Conservation (phyloP, 768 basidiomycete species). For the Chiua virens region DNA sequence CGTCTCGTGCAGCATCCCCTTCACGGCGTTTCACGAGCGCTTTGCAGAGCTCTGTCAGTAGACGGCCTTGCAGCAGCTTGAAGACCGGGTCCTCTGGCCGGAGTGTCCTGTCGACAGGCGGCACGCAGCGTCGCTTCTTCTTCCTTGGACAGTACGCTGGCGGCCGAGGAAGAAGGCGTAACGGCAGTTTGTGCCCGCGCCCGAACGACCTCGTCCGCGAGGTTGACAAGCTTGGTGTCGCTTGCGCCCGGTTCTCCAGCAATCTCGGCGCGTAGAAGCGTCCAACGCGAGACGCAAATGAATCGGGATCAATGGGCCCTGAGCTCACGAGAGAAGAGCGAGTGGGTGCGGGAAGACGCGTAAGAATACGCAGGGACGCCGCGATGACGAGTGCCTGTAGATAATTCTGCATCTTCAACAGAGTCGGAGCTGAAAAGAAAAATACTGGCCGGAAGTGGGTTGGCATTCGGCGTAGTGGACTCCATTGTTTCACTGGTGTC, state of each 20-base stretch:
- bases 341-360: slow-evolving; percentile 37
- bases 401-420: slow-evolving; percentile 64
- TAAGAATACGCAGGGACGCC: slow-evolving; percentile 58
- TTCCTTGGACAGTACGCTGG: slow-evolving; percentile 26
- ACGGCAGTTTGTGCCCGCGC: slow-evolving; percentile 37
- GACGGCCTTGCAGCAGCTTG: slow-evolving; percentile 56
- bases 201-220: slow-evolving; percentile 72
- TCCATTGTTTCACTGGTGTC: background rate
- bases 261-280: slow-evolving; percentile 59
- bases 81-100: slow-evolving; percentile 66
- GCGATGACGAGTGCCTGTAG: slow-evolving; percentile 69
- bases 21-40: slow-evolving; percentile 26
- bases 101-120: slow-evolving; percentile 63
- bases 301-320: slow-evolving; percentile 14
- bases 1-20: background rate
- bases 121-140: slow-evolving; percentile 56
- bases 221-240: slow-evolving; percentile 59
- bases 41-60: slow-evolving; percentile 42
- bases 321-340: slow-evolving; percentile 7
- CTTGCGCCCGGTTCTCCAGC: slow-evolving; percentile 32
- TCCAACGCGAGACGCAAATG: slow-evolving; percentile 67
- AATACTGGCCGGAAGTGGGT: slow-evolving; percentile 65
- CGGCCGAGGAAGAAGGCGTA: background rate
- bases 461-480: slow-evolving; percentile 17
- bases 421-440: slow-evolving; percentile 54